These are phyloP conservation scores for Botrytis porri DNA, from an alignment of 2,329 filamentous ascomycete species.

Conservation along the genomic window DNA sequence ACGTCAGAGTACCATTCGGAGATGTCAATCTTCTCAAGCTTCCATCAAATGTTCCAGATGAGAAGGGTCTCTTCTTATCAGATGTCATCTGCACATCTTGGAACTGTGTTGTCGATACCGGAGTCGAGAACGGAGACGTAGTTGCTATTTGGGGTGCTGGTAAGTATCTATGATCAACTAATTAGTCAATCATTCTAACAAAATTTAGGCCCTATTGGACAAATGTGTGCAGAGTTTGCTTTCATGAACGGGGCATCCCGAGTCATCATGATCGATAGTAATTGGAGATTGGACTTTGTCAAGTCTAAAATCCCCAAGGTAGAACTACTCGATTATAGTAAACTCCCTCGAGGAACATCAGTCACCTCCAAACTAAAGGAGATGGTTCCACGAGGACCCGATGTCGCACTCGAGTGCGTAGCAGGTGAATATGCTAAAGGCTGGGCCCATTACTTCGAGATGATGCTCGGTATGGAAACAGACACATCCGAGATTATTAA, in stretches of 20 bases:
- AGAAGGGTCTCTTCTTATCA: slow-evolving; percentile 74
- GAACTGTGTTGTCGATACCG: slow-evolving; percentile 80
- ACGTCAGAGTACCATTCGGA: slow-evolving; percentile 75
- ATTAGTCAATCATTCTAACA: neutral
- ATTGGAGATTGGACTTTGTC: slow-evolving; percentile 66
- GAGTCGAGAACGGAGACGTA: slow-evolving; percentile 70
- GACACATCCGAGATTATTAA: slow-evolving; percentile 80
- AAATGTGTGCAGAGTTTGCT: slow-evolving; percentile 77
- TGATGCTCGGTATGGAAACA: slow-evolving; percentile 67
- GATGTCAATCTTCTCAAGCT: slow-evolving; percentile 79
- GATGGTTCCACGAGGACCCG: slow-evolving; percentile 69
- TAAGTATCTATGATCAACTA: neutral
- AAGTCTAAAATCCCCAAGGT: slow-evolving; percentile 62
- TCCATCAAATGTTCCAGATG: slow-evolving; percentile 76
- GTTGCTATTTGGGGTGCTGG: slow-evolving; percentile 82
- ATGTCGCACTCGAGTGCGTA: slow-evolving; percentile 68
- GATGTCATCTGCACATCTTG: slow-evolving; percentile 79
- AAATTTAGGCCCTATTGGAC: slow-evolving; percentile 65
- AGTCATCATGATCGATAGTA: slow-evolving; percentile 77
- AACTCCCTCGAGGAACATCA: slow-evolving; percentile 57
- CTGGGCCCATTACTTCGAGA: slow-evolving; percentile 58
- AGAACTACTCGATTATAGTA: slow-evolving; percentile 66
- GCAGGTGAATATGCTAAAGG: slow-evolving; percentile 61
- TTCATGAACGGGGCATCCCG: slow-evolving; percentile 69
- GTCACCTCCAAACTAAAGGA: slow-evolving; percentile 73